Conservation (phyloP, 306 rosid species). For the Begonia peltatifolia region DNA sequence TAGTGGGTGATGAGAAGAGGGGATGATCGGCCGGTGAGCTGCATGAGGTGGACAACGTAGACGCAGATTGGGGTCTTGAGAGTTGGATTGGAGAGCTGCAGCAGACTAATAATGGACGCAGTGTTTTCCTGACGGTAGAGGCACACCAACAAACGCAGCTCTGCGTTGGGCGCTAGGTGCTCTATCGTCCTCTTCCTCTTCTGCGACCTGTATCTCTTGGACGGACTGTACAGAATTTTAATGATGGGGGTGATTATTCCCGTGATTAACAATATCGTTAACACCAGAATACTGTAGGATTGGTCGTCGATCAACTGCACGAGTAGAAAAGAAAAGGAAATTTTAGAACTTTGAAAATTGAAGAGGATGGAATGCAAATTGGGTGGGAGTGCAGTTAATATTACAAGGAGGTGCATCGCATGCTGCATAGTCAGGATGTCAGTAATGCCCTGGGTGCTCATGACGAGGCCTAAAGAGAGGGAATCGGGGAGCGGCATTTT, state of each 20-base stretch:
- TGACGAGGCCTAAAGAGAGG: slow-evolving; percentile 28
- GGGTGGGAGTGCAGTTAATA: neutral
- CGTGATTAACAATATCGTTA: slow-evolving; percentile 25
- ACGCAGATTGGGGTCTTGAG: slow-evolving; percentile 24
- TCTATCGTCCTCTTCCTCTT: slow-evolving; percentile 30
- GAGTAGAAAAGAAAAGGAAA: too few relatives aligned
- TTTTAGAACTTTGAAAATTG: too few relatives aligned
- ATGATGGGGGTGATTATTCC: slow-evolving; percentile 23
- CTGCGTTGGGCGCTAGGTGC: slow-evolving; percentile 10
- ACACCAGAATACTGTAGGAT: slow-evolving; percentile 17
- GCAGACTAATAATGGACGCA: slow-evolving; percentile 30
- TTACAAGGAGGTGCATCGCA: slow-evolving; percentile 2
- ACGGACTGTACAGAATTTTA: slow-evolving; percentile 38
- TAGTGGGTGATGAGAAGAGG: slow-evolving; percentile 36
- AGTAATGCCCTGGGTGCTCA: slow-evolving; percentile 44
- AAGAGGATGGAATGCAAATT: neutral
- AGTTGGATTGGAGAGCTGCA: slow-evolving; percentile 37
- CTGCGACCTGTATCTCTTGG: slow-evolving; percentile 23
- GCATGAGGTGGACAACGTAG: slow-evolving; percentile 31
- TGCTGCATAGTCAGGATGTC: slow-evolving; percentile 23
- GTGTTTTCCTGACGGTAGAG: slow-evolving; percentile 28
- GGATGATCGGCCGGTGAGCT: slow-evolving; percentile 27
- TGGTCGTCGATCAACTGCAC: slow-evolving; percentile 33
- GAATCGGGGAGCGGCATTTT: slow-evolving; percentile 27
- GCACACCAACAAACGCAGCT: slow-evolving; percentile 32